These are phyloP conservation scores for Chaetomium olivaceum DNA, from an alignment of 2,329 filamentous ascomycete species.

Conservation along the genomic window DNA sequence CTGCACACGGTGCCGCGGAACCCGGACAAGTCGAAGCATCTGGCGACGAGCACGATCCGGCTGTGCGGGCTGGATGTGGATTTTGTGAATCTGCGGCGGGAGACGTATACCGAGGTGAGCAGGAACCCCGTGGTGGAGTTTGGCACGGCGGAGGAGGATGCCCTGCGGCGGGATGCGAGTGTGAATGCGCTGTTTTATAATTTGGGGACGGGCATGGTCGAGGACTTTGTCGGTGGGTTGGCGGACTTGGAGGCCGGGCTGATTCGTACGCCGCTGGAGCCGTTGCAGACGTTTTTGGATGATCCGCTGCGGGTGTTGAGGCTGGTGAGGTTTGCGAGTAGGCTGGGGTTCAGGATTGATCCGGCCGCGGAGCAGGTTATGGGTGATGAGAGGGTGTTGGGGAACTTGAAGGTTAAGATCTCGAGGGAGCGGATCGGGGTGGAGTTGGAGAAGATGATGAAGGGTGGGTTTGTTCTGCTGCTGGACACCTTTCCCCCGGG, in stretches of 20 bases:
- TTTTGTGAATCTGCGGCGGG: slow-evolving; percentile 90
- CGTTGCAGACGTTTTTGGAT: slow-evolving; percentile 90
- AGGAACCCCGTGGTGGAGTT: slow-evolving; percentile 92
- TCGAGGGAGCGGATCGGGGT: slow-evolving; percentile 85
- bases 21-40: slow-evolving; percentile 93
- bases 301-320: slow-evolving; percentile 86
- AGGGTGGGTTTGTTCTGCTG: slow-evolving; percentile 49
- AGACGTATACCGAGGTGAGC: slow-evolving; percentile 86
- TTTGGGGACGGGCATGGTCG: slow-evolving; percentile 72
- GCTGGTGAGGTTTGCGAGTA: slow-evolving; percentile 85
- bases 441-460: slow-evolving; percentile 90
- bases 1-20: slow-evolving; percentile 90
- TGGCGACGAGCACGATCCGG: slow-evolving; percentile 85
- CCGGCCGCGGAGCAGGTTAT: slow-evolving; percentile 68
- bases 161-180: slow-evolving; percentile 83
- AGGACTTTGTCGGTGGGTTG: slow-evolving; percentile 83
- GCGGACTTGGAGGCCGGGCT: slow-evolving; percentile 70
- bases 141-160: slow-evolving; percentile 88
- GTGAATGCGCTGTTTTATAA: slow-evolving; percentile 98
- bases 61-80: slow-evolving; percentile 88
- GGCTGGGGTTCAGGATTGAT: slow-evolving; percentile 79
- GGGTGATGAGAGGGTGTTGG: slow-evolving; percentile 74
- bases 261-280: slow-evolving; percentile 83
- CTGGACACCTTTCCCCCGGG: not conserved
- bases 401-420: slow-evolving; percentile 82